A percentile compares a stretch with the other conserved stretches of the same genome.
These are phyloP conservation scores for Haplosporangium sp. DNA, from an alignment of 371 early-diverging fungal genomes.

Conservation along the genomic window DNA sequence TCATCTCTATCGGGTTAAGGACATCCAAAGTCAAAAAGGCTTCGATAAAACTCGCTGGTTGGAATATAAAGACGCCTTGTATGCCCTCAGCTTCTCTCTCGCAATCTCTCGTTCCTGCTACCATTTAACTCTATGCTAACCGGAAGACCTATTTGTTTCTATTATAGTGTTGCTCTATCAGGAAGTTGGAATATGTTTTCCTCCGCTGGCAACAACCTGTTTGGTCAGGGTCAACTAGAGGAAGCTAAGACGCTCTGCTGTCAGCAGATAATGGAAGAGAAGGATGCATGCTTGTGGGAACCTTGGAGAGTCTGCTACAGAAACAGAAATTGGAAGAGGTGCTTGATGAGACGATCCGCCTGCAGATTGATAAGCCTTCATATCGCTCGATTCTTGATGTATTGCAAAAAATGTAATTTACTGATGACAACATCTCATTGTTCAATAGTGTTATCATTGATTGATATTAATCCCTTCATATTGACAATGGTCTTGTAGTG, in stretches of 20 bases:
- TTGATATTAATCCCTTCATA: not conserved
- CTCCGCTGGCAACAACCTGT: not conserved
- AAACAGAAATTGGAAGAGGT: too few relatives aligned
- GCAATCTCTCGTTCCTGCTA: too few relatives aligned
- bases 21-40: too few relatives aligned
- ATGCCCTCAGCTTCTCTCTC: too few relatives aligned
- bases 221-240: not conserved
- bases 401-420: not conserved
- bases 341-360: too few relatives aligned
- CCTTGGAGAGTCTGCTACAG: not conserved
- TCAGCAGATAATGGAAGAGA: not conserved
- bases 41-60: too few relatives aligned
- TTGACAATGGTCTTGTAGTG: conserved; percentile 2
- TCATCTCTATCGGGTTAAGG: too few relatives aligned
- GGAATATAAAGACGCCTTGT: too few relatives aligned
- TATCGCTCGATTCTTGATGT: not conserved
- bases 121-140: too few relatives aligned
- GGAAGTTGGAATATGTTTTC: conserved; percentile 7
- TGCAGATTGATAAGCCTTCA: too few relatives aligned
- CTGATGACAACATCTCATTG: conserved; percentile 1
- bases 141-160: not conserved
- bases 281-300: not conserved
- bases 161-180: conserved; percentile 8
- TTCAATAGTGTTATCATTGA: not conserved
- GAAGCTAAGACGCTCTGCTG: not conserved